Percentiles rank a stretch among this genome's conserved stretches.
These are phyloP conservation scores for Tolypocladium pustulatum DNA, from an alignment of 2,329 filamentous ascomycete genomes.

Conservation along the genomic window DNA sequence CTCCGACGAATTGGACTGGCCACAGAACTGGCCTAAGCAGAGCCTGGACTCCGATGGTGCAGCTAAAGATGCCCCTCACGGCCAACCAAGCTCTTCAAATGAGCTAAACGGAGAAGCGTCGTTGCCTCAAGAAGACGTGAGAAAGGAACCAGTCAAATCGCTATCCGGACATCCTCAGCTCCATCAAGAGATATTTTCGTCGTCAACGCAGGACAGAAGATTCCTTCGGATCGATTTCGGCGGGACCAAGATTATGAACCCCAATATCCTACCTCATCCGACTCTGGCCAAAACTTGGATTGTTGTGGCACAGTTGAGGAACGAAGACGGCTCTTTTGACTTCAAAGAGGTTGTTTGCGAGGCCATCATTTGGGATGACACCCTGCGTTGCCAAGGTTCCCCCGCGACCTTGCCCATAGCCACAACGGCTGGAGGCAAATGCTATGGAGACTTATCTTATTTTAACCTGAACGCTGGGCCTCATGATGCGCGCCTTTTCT, in stretches of 20 bases:
- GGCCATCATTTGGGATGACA: constrained; percentile 31
- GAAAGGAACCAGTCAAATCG: not conserved
- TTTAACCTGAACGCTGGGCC: constrained; percentile 38
- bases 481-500: constrained; percentile 48
- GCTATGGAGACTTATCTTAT: constrained; percentile 29
- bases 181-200: constrained; percentile 33
- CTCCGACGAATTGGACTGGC: not conserved
- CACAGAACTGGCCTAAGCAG: not conserved
- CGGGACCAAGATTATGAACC: constrained; percentile 32
- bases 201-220: constrained; percentile 30
- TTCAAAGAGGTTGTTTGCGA: constrained; percentile 38
- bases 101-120: not conserved
- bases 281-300: constrained; percentile 34
- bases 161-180: not conserved
- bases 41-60: not conserved
- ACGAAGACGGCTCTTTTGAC: constrained; percentile 15
- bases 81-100: not conserved
- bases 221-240: constrained; percentile 41
- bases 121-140: not conserved
- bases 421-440: constrained; percentile 32
- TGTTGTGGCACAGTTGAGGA: constrained; percentile 36
- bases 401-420: constrained; percentile 34
- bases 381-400: constrained; percentile 29
- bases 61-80: not conserved
- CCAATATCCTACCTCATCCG: constrained; percentile 48